phyloP scores from a whole-genome alignment of 2,329 filamentous ascomycete species.

The Knoxdaviesia proteae region DNA sequence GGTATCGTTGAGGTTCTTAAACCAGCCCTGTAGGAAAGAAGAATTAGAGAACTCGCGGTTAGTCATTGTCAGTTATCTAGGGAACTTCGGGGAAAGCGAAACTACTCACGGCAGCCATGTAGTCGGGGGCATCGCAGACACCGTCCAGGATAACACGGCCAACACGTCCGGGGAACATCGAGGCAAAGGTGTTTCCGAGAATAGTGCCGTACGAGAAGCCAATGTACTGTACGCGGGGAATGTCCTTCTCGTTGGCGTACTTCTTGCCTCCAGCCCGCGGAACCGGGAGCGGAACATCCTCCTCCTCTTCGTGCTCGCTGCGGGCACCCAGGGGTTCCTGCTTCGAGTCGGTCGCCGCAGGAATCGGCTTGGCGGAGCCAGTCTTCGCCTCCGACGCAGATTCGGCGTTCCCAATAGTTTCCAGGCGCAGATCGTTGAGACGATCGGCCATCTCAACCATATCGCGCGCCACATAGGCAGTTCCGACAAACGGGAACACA shows the following conservation, averaged over 20 bases:
- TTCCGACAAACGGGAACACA: constrained; percentile 15
- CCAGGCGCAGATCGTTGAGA: constrained; percentile 13
- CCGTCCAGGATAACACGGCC: constrained; percentile 21
- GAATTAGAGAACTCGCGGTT: neutral
- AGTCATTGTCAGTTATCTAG: neutral
- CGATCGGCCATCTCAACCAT: constrained; percentile 23
- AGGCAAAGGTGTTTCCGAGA: constrained; percentile 15
- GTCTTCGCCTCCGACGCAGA: neutral
- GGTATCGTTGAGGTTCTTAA: constrained; percentile 16
- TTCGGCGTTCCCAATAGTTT: neutral
- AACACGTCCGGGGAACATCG: constrained; percentile 16
- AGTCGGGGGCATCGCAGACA: constrained; percentile 17
- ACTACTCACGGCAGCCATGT: constrained; percentile 11
- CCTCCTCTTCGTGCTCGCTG: neutral
- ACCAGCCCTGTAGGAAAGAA: constrained; percentile 11
- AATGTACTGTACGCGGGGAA: constrained; percentile 21
- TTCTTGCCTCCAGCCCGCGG: neutral
- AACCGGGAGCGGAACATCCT: constrained; percentile 3
- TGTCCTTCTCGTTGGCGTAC: constrained; percentile 4
- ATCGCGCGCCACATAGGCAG: constrained; percentile 18
- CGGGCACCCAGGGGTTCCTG: constrained; percentile 2
- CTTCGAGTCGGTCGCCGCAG: constrained; percentile 3
- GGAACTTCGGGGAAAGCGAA: neutral
- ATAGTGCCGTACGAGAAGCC: constrained; percentile 25
- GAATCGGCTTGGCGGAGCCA: neutral